Evolutionary conservation across 225 moss, liverwort and hornwort species (phyloP).

Genomic region (Physcomitrellopsis africana): DNA sequence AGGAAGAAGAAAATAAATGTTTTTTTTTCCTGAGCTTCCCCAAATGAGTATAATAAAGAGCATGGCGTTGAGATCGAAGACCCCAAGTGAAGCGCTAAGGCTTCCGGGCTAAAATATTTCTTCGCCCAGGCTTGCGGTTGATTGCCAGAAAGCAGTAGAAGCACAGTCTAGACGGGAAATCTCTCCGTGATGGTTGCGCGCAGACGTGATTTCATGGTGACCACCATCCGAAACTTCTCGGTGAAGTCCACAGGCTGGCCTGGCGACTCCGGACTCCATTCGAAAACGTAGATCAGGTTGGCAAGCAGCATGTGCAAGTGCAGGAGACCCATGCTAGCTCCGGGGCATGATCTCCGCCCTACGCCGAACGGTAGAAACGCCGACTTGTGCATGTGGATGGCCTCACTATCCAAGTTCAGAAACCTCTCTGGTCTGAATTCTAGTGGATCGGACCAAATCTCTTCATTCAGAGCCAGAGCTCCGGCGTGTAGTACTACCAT

Average conservation of each 20-base stretch:
- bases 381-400: neutral
- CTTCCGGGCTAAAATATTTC: too few species aligned
- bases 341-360: constrained; percentile 46
- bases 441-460: constrained; percentile 40
- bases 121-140: too few species aligned
- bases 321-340: constrained; percentile 44
- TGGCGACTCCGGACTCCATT: constrained; percentile 37
- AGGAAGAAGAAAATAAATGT: too few species aligned
- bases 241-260: constrained; percentile 39
- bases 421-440: constrained; percentile 49
- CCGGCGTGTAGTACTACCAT: constrained; percentile 55
- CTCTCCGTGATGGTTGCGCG: constrained; percentile 39
- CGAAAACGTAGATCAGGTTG: constrained; percentile 43
- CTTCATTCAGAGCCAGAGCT: constrained; percentile 36
- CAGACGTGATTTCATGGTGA: constrained; percentile 49
- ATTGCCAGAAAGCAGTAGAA: neutral
- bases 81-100: too few species aligned
- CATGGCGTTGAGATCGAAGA: too few species aligned
- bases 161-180: neutral
- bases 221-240: constrained; percentile 53
- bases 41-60: too few species aligned
- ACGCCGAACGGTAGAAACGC: constrained; percentile 48
- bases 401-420: neutral
- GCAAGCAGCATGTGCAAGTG: constrained; percentile 50
- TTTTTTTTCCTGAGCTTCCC: too few species aligned